phyloP scores from a whole-genome alignment of 2,329 filamentous ascomycete genomes.

The Colletotrichum tanaceti region DNA sequence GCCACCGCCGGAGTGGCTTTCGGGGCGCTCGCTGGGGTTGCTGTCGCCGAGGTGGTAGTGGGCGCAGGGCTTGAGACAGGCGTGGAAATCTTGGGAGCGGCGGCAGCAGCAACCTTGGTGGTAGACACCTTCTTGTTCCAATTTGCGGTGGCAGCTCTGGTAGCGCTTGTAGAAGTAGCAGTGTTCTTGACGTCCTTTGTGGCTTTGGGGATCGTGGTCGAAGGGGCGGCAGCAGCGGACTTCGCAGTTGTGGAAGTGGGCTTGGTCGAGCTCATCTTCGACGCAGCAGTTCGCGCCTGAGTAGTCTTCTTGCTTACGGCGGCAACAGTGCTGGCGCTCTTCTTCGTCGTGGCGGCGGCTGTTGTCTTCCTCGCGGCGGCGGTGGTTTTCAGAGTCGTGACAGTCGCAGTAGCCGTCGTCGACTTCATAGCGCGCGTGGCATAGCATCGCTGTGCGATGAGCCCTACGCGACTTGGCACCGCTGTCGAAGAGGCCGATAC shows the following conservation, averaged over 20 bases:
- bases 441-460: slow-evolving; percentile 35
- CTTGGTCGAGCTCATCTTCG: slow-evolving; percentile 15
- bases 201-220: slow-evolving; percentile 9
- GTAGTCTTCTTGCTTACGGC: slow-evolving; percentile 23
- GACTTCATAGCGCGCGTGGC: slow-evolving; percentile 27
- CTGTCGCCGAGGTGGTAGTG: not conserved
- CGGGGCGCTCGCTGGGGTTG: not conserved
- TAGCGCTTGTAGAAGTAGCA: not conserved
- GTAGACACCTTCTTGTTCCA: slow-evolving; percentile 16
- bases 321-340: slow-evolving; percentile 30
- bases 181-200: slow-evolving; percentile 28
- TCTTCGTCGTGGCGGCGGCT: slow-evolving; percentile 28
- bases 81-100: not conserved
- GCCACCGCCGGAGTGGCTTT: not conserved
- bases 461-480: slow-evolving; percentile 6
- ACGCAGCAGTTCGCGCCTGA: not conserved
- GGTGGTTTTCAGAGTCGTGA: slow-evolving; percentile 9
- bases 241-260: not conserved
- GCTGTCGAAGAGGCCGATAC: slow-evolving; percentile 1
- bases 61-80: not conserved
- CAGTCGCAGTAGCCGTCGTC: slow-evolving; percentile 13
- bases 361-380: slow-evolving; percentile 16
- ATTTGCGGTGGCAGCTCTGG: not conserved
- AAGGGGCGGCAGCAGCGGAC: not conserved
- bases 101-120: slow-evolving; percentile 9